Conservation (phyloP, 441 rosid genomes). For the Sinapis alba region DNA sequence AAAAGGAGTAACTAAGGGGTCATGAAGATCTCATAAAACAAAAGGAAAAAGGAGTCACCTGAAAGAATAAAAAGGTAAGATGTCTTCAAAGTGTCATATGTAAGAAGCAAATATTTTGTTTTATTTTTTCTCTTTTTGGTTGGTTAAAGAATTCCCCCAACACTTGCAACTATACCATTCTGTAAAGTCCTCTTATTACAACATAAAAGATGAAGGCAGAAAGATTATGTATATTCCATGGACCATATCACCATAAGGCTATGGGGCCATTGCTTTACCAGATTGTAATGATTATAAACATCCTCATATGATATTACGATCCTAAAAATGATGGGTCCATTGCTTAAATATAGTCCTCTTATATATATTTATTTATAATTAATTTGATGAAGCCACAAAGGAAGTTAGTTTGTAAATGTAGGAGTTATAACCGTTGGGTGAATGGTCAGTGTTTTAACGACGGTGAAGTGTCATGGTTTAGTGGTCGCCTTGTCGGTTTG, state of each 20-base stretch:
- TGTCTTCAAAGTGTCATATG: constrained; percentile 32
- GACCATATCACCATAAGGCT: constrained; percentile 19
- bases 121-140: constrained; percentile 7
- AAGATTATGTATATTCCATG: constrained; percentile 26
- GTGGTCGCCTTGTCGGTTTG: constrained; percentile 30
- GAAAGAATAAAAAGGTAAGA: constrained; percentile 31
- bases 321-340: neutral
- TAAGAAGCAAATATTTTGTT: neutral
- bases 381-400: neutral
- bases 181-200: constrained; percentile 33
- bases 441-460: constrained; percentile 25
- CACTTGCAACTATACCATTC: constrained; percentile 36
- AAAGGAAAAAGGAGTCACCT: constrained; percentile 33
- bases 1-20: constrained; percentile 36
- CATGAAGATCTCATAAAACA: constrained; percentile 30
- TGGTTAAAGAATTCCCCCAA: constrained; percentile 26
- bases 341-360: neutral
- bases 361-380: neutral
- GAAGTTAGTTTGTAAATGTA: neutral
- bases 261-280: constrained; percentile 26
- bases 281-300: constrained; percentile 21
- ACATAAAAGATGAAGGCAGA: constrained; percentile 11
- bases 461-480: constrained; percentile 33
- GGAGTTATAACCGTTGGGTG: constrained; percentile 22
- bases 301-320: constrained; percentile 19